These are phyloP conservation scores for Boletus tomentosulus DNA, from an alignment of 768 basidiomycete species.

Conservation along the genomic window DNA sequence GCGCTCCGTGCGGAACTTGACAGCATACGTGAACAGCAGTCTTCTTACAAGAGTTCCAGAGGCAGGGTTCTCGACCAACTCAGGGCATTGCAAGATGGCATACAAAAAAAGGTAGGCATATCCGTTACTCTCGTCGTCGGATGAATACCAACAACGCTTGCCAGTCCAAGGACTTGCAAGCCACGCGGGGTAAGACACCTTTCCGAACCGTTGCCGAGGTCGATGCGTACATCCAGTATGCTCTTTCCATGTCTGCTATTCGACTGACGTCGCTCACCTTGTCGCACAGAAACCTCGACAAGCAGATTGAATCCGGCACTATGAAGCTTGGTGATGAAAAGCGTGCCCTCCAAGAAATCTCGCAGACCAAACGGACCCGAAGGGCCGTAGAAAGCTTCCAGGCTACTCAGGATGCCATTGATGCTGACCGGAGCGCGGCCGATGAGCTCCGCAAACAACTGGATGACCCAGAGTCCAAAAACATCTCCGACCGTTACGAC, in stretches of 20 bases:
- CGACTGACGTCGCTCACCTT: constrained; percentile 1
- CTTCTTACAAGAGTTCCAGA: constrained; percentile 65
- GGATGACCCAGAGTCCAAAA: constrained; percentile 88
- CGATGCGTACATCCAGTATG: constrained; percentile 82
- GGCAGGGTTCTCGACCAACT: constrained; percentile 74
- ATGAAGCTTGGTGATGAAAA: constrained; percentile 96
- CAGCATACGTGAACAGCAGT: constrained; percentile 71
- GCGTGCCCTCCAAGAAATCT: constrained; percentile 89
- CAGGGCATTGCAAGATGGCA: constrained; percentile 68
- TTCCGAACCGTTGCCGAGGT: constrained; percentile 85
- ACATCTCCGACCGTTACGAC: constrained; percentile 76
- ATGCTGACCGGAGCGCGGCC: constrained; percentile 65
- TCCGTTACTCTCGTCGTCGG: not conserved
- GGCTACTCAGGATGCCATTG: constrained; percentile 73
- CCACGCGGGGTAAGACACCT: constrained; percentile 68
- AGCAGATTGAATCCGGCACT: constrained; percentile 85
- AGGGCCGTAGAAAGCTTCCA: constrained; percentile 79
- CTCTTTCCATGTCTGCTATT: constrained; percentile 5
- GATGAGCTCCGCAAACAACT: constrained; percentile 80
- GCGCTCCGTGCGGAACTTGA: constrained; percentile 80
- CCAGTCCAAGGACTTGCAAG: constrained; percentile 84
- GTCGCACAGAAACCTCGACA: constrained; percentile 66
- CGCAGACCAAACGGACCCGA: constrained; percentile 62
- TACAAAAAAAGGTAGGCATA: constrained; percentile 71
- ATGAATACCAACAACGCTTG: constrained; percentile 3